Evolutionary conservation across 306 rosid genomes (phyloP).

Genomic region (Cucurbita moschata): DNA sequence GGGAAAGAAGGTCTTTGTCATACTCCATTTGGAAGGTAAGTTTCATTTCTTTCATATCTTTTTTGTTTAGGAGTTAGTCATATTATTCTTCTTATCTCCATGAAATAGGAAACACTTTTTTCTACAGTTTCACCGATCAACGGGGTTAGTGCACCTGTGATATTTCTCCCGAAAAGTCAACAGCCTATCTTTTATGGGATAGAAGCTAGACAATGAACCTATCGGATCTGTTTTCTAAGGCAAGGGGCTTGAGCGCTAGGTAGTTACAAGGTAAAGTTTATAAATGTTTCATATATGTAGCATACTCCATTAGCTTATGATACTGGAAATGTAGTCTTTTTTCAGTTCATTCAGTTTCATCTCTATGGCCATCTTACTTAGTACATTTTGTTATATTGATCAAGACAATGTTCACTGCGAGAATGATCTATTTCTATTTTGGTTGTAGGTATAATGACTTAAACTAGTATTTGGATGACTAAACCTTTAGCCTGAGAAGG

Average conservation of each 20-base stretch:
- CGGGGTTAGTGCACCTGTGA: neutral
- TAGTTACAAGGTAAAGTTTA: neutral
- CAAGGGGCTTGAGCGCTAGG: neutral
- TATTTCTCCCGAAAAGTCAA: neutral
- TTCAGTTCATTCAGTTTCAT: neutral
- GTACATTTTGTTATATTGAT: neutral
- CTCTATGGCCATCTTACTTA: neutral
- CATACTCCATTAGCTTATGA: neutral
- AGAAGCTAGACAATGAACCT: neutral
- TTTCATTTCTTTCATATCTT: neutral
- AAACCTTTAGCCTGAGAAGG: neutral
- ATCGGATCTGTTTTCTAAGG: neutral
- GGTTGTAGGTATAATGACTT: neutral
- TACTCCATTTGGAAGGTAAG: neutral
- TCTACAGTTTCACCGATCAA: neutral
- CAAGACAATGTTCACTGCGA: neutral
- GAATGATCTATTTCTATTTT: neutral
- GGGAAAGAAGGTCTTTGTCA: neutral
- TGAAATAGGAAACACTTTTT: neutral
- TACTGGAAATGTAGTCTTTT: neutral
- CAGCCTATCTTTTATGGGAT: neutral
- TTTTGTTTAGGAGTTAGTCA: neutral
- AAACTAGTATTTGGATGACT: neutral
- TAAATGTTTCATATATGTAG: neutral
- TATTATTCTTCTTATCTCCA: neutral